Evolutionary conservation across 106 monocot genomes (phyloP), one percentile per base, ranked within the genome.

Genomic region (Dioscorea dumetorum): DNA sequence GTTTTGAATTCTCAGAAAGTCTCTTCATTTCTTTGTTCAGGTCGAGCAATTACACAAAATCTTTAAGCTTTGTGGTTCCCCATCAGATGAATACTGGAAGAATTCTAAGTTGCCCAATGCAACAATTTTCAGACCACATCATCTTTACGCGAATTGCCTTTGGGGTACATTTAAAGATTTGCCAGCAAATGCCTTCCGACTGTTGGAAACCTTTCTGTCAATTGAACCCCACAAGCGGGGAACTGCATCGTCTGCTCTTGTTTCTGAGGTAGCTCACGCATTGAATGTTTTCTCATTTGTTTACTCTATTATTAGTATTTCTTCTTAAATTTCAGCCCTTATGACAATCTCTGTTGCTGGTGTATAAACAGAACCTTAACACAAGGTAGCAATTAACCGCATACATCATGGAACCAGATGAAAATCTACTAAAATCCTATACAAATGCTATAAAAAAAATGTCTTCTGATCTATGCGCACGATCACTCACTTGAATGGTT

Each of bases 41-140:
- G 85, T 89, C 56, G 88, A 89, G 72, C 88, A 89, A 70, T 62
- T 89, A 48, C 88, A 89, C 74, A 89, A 85, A 66, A 89, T 89
- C n/a, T 85, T 89, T 74, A 89, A 85, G 79, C 76, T 89, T 54
- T 89, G 88, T 63, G 88, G 88, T 16, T 89, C 88, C 50, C 88
- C 88, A 28, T 31, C 75, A 50, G 88, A 88, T 58, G 88, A 88
- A 52, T 88, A 88, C 68, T 88, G 88, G 88, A 88, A 81, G 56
- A 88, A 78, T 58, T 84, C 88, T 21, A 88, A 84, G 78, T 66
- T 88, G 70, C 81, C 88, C 50, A 83, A 88, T 75, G 84, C 87
- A 34, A 88, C 84, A 22, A 81, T 88, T 58, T 88, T 88, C 62
- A 89, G 77, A 60, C 88, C 88, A 13, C 88, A 89, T 74, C 76